A percentile compares a stretch with the other conserved stretches of the same genome.
Conservation (phyloP, 139 green algal species). For the Eudorina sp. region DNA sequence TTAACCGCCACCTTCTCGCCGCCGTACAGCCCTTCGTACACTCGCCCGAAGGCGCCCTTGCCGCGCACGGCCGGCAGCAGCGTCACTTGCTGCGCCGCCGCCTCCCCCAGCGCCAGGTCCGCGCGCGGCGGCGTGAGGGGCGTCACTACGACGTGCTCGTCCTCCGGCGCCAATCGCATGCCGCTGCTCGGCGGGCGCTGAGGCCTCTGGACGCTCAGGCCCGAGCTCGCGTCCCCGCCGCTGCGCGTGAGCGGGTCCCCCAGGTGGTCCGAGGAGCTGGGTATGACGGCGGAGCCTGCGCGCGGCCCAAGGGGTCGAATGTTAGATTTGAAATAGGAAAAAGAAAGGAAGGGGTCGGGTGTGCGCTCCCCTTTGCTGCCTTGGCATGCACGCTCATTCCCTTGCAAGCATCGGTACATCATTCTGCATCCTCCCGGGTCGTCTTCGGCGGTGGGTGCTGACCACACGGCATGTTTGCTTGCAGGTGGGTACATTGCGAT, state of each 20-base stretch:
- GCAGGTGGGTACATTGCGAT: too few relatives aligned
- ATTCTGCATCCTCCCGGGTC: too few relatives aligned
- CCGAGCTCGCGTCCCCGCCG: not conserved
- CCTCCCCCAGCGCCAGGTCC: slow-evolving; percentile 24
- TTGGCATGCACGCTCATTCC: too few relatives aligned
- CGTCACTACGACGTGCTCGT: slow-evolving; percentile 40
- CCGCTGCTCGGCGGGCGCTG: not conserved
- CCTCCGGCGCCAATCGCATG: not conserved
- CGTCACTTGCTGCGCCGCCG: slow-evolving; percentile 24
- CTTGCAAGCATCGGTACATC: too few relatives aligned
- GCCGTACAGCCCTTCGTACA: slow-evolving; percentile 36
- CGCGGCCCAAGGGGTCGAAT: not conserved
- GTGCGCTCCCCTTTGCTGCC: too few relatives aligned
- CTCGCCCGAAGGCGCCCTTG: slow-evolving; percentile 13
- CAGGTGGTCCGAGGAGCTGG: not conserved
- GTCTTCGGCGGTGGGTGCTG: too few relatives aligned
- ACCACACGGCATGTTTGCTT: too few relatives aligned
- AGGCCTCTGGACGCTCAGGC: not conserved
- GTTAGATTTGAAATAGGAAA: not conserved
- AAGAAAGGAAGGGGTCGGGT: not conserved
- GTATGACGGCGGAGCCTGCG: not conserved
- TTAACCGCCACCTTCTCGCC: slow-evolving; percentile 31
- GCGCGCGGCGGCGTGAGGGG: slow-evolving; percentile 1
- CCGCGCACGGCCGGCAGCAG: slow-evolving; percentile 9
- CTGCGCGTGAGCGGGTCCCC: not conserved